Evolutionary conservation across 495 filamentous ascomycete species (phyloP), one percentile per base, ranked within the genome.

Genomic region (Extremus antarcticus): DNA sequence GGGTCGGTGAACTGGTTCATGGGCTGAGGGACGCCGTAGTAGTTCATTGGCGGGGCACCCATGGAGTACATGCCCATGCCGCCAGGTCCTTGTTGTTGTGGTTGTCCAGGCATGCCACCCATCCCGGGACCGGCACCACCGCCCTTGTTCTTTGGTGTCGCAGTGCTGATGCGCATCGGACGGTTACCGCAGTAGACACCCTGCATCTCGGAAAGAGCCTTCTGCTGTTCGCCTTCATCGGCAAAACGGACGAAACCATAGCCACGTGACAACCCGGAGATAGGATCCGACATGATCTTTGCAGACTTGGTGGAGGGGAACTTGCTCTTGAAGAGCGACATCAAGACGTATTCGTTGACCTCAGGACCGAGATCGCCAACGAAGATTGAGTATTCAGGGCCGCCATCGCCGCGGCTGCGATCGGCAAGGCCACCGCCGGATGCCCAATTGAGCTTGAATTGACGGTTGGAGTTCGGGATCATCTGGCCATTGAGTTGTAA

Each of bases 1-100:
- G 92, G 92, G 64, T 99, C 92, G 29, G 92, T 99, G 74, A 99
- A 99, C 72, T 99, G 92, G 71, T 99, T 99, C 92, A 99, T 99
- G 16, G 90, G 90, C 73, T 95, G 90, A 52, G 84, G 83, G 56
- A 83, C 79, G 54, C 85, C 86, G 68, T 88, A 91, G 75, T 84
- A 90, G 49, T 80, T 82, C 74, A 90, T 83, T 17, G 84, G 85
- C 55, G 86, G 86, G 58, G 78, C 84, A 61, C 84, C 83, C 85
- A 88, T 88, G 13, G 69, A 65, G 59, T 85, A 84, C 67, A 75
- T 72, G 22, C 71, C 70, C 22, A 75, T 53, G 38, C 35, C 32
- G 20, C 32, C 58, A 55, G 74, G 76, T 8, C 72, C 73, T 45
- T 57, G 59, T 13, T 53, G 56, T n/a, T 46, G 55, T 48, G 65